These are phyloP conservation scores for Phaseolus coccineus DNA, from an alignment of 331 rosid species.

Conservation along the genomic window DNA sequence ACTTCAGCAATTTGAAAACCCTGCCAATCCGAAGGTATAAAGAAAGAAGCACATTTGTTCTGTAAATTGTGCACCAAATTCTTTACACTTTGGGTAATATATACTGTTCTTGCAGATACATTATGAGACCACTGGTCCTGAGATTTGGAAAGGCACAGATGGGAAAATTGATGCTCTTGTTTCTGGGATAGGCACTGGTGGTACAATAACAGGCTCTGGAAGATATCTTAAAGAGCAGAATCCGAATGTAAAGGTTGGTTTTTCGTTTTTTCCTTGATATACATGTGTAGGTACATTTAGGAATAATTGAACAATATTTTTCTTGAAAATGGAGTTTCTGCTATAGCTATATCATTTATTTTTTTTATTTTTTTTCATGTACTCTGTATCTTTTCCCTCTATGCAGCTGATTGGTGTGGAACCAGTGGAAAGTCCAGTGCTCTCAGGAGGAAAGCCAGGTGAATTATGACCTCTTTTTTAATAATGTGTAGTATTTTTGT, in stretches of 20 bases:
- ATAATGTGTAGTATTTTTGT: constrained; percentile 3
- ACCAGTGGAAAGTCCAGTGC: constrained; percentile 55
- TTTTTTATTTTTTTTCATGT: background rate
- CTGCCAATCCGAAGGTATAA: constrained; percentile 56
- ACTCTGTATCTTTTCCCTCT: constrained; percentile 21
- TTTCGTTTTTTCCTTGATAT: background rate
- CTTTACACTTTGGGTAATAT: constrained; percentile 25
- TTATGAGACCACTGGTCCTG: constrained; percentile 57
- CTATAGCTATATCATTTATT: constrained; percentile 13
- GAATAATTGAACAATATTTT: background rate
- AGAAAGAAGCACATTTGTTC: background rate
- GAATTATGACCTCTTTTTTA: constrained; percentile 27
- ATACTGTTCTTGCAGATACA: constrained; percentile 43
- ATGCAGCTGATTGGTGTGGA: constrained; percentile 52
- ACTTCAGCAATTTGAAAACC: constrained; percentile 54
- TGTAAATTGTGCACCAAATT: constrained; percentile 9
- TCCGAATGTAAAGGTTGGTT: constrained; percentile 47
- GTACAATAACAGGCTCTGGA: constrained; percentile 55
- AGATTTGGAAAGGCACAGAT: constrained; percentile 50
- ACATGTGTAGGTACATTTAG: constrained; percentile 12
- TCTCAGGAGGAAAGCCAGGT: constrained; percentile 57
- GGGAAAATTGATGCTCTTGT: constrained; percentile 54
- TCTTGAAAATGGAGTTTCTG: constrained; percentile 1
- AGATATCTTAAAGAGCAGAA: constrained; percentile 51
- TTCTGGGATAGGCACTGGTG: constrained; percentile 54